A percentile compares a stretch with the other conserved stretches of the same genome.
Evolutionary conservation across 2,329 filamentous ascomycete species (phyloP).

Genomic region (Ustulina deusta): DNA sequence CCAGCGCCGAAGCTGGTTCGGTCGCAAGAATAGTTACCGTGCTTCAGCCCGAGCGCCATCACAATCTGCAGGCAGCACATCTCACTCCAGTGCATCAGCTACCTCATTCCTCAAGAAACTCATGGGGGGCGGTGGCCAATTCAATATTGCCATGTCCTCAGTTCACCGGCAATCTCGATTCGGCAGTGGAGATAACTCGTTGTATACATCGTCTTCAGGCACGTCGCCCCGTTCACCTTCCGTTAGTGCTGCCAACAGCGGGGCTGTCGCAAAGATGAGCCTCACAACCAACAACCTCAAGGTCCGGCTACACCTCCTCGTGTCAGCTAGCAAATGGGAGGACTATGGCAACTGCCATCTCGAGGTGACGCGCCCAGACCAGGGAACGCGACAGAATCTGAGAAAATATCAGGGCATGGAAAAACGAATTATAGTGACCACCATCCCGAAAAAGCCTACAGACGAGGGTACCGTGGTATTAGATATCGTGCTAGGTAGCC

Average conservation of each 20-base stretch:
- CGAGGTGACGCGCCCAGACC: constrained; percentile 82
- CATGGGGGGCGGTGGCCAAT: constrained; percentile 76
- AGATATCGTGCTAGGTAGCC: constrained; percentile 86
- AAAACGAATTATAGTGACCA: constrained; percentile 85
- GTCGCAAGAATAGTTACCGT: constrained; percentile 73
- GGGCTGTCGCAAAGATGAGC: constrained; percentile 60
- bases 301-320: constrained; percentile 85
- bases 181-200: constrained; percentile 66
- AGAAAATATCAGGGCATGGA: constrained; percentile 75
- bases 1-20: constrained; percentile 68
- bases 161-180: constrained; percentile 70
- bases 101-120: constrained; percentile 83
- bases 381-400: constrained; percentile 68
- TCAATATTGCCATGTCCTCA: constrained; percentile 86
- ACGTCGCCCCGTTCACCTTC: constrained; percentile 69
- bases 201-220: constrained; percentile 69
- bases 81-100: constrained; percentile 71
- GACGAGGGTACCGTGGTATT: constrained; percentile 68
- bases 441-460: constrained; percentile 72
- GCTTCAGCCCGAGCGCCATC: constrained; percentile 71
- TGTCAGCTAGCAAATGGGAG: constrained; percentile 84
- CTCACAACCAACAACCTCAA: constrained; percentile 83
- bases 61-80: constrained; percentile 78
- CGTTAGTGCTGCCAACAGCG: constrained; percentile 65
- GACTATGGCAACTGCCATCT: constrained; percentile 88